Evolutionary conservation across 2,329 filamentous ascomycete genomes (phyloP), one percentile per base, ranked within the genome.

Genomic region (Botrytis pseudocinerea): DNA sequence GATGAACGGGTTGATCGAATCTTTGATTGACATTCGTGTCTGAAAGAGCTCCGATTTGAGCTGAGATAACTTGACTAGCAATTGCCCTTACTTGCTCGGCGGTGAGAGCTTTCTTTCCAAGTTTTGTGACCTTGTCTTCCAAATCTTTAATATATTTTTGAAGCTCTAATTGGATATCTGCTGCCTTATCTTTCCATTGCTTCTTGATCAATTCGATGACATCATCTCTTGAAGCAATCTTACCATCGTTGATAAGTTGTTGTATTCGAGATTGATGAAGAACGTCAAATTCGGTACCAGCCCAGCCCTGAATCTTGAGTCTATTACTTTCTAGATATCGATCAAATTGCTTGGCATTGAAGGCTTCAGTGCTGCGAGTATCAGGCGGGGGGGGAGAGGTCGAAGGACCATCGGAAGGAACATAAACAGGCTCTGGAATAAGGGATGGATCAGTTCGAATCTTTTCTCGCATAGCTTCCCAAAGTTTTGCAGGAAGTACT

Each of bases 151-250:
- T 64, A 22, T 78, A 25, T 22, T 69, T 73, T 20, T 62, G 46
- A 54, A 80, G 69, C 54, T 80, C 75, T 1, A 65, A 42, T 42
- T 70, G 72, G 63, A 80, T 64, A 35, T 73, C 65, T 14, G 2
- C 18, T 4, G 51, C 9, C 25, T 61, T 32, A 5, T 78, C 75
- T 7, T 74, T 74, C 96, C 96, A 2, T 88, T 97, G 74, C 86
- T 98, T 48, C 92, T 93, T 74, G 97, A 99, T 81, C 94, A 98
- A 75, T 93, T 98, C 85, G 97, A 99, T 85, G 97, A 97, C 83
- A 35, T 78, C 74, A 6, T 72, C 59, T 57, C 72, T 78, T 18
- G 76, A 65, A 22, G 75, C 75, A 28, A 78, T 60, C 57, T 74
- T 72, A 48, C 78, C 75, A 10, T 76, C 71, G 64, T 76, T 72